Evolutionary conservation across 2,329 filamentous ascomycete species (phyloP), one percentile per base, ranked within the genome.

Genomic region (Stemphylium lycopersici): DNA sequence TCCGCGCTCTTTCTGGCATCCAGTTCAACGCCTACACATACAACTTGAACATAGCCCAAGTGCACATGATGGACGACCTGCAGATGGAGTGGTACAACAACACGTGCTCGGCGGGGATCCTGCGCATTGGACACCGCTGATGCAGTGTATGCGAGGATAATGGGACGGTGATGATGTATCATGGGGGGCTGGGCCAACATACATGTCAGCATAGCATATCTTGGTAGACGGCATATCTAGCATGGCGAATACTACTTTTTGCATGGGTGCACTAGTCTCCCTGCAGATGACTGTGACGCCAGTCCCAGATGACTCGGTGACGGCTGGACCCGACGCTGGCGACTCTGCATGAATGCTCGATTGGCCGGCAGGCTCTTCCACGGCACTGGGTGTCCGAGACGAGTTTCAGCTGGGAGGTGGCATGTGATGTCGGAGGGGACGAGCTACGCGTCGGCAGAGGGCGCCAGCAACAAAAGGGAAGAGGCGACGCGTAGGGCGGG

Each of bases 61-160:
- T 73, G 24, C 79, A 77, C 62, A 79, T 82, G 70, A 71, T 82
- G 70, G 81, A 83, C 58, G 75, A 80, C 52, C 62, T 83, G 51
- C 59, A 73, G 40, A 65, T 82, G 64, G 76, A 73, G 37, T 84
- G 81, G 81, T 76, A 70, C 51, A 78, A 83, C 69, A 79, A 79
- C 56, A 79, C 71, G 36, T 83, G 81, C 59, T 73, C 70, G 32
- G 80, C 81, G 47, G 81, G 77, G 2, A 67, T 74, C 13, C 29
- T 71, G 54, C 66, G 75, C 39, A 67, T 71, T 33, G 65, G 70
- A 1, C 66, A 70, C 48, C 51, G 66, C 54, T 73, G 70, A 62
- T 61, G 50, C 11, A 24, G 12, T 10, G n/a, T n/a, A n/a, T n/a
- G n/a, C n/a, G n/a, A n/a, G n/a, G n/a, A n/a, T n/a, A 33, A 13